Percentiles rank a stretch among this genome's conserved stretches.
These are phyloP conservation scores for Solanum aculeatissimum DNA, from an alignment of 305 asterid genomes.

Conservation along the genomic window DNA sequence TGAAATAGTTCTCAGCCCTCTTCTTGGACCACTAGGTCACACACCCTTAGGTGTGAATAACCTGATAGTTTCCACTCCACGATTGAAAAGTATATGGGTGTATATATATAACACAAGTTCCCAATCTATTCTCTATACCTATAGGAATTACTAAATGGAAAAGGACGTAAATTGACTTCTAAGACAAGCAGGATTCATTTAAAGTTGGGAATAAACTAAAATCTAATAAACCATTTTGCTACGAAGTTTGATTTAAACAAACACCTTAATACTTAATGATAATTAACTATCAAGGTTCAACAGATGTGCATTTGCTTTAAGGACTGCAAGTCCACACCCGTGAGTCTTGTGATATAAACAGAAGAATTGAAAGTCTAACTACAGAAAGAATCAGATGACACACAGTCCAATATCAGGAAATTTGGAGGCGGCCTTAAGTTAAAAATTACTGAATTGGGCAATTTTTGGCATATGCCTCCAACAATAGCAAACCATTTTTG, in stretches of 20 bases:
- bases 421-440: background rate
- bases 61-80: background rate
- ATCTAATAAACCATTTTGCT: background rate
- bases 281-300: background rate
- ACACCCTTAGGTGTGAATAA: background rate
- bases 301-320: background rate
- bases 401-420: background rate
- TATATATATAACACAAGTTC: background rate
- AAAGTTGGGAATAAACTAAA: background rate
- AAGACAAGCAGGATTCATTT: background rate
- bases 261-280: background rate
- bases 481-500: background rate
- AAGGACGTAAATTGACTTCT: background rate
- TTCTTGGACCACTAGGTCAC: background rate
- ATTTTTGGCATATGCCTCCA: background rate
- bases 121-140: background rate
- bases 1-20: background rate
- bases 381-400: background rate
- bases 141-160: background rate
- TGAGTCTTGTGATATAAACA: background rate
- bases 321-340: background rate
- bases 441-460: background rate
- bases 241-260: background rate
- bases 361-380: background rate
- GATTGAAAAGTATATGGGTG: background rate